A percentile compares a stretch with the other conserved stretches of the same genome.
Conservation (phyloP, 768 basidiomycete genomes). For the Termitomyces sp. region DNA sequence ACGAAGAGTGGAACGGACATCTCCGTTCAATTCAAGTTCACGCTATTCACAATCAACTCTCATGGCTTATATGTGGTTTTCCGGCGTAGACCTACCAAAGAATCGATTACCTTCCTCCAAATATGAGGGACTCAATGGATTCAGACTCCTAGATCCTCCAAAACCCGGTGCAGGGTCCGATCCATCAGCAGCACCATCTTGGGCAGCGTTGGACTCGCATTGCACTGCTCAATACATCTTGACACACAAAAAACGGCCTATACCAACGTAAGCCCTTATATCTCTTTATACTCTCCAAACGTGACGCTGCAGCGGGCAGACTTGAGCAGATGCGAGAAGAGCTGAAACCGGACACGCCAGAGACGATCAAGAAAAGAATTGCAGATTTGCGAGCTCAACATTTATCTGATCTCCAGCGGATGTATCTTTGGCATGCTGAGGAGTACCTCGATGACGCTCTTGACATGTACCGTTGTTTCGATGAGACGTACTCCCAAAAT, state of each 20-base stretch:
- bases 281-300: neutral
- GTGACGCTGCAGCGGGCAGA: constrained; percentile 17
- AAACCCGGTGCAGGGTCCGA: constrained; percentile 1
- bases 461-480: constrained; percentile 31
- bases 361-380: constrained; percentile 26
- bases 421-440: constrained; percentile 33
- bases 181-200: constrained; percentile 3
- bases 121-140: constrained; percentile 11
- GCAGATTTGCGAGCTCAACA: constrained; percentile 27
- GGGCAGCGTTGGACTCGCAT: constrained; percentile 27
- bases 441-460: constrained; percentile 33
- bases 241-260: constrained; percentile 32
- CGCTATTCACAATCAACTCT: neutral
- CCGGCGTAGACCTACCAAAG: neutral
- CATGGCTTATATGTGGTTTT: constrained; percentile 13
- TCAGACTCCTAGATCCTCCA: neutral
- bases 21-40: neutral
- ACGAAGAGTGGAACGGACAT: constrained; percentile 2
- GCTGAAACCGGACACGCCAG: constrained; percentile 25
- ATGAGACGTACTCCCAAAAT: constrained; percentile 18
- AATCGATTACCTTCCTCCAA: constrained; percentile 5
- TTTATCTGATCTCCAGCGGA: constrained; percentile 31
- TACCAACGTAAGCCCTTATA: constrained; percentile 35
- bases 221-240: constrained; percentile 38
- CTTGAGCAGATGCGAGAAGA: constrained; percentile 35